These are phyloP conservation scores for Chlorencoelia australis DNA, from an alignment of 2,329 filamentous ascomycete species.

Conservation along the genomic window DNA sequence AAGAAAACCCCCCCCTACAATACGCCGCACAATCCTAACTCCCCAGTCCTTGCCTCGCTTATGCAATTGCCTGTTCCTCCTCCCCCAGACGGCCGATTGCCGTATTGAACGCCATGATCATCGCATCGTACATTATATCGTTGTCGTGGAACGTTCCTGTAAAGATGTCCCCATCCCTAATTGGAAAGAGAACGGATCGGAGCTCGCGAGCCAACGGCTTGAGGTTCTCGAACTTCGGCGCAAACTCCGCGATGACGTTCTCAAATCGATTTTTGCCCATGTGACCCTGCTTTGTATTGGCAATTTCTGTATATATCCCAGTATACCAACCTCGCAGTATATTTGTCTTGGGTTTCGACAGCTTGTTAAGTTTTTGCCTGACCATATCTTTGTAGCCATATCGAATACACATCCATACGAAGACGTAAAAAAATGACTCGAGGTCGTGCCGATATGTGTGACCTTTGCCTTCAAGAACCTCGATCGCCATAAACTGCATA, in stretches of 20 bases:
- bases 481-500: conserved; percentile 12
- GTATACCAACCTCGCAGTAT: conserved; percentile 21
- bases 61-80: conserved; percentile 7
- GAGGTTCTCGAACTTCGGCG: conserved; percentile 18
- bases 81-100: conserved; percentile 9
- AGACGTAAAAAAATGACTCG: conserved; percentile 28
- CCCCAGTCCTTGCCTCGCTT: conserved; percentile 1
- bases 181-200: conserved; percentile 15
- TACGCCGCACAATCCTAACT: conserved; percentile 3
- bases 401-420: conserved; percentile 22
- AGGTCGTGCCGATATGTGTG: too few species aligned
- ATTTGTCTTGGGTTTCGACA: conserved; percentile 8
- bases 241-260: conserved; percentile 19
- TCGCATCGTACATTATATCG: background rate
- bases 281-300: conserved; percentile 13
- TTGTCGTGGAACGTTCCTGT: conserved; percentile 13
- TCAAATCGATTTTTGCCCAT: conserved; percentile 19
- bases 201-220: conserved; percentile 12
- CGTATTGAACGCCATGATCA: background rate
- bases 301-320: conserved; percentile 21
- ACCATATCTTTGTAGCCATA: conserved; percentile 10
- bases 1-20: background rate
- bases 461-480: conserved; percentile 11
- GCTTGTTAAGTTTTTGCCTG: conserved; percentile 10
- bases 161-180: conserved; percentile 17